Evolutionary conservation across 163 green algal genomes (phyloP).

Genomic region (Chlorella variabilis): DNA sequence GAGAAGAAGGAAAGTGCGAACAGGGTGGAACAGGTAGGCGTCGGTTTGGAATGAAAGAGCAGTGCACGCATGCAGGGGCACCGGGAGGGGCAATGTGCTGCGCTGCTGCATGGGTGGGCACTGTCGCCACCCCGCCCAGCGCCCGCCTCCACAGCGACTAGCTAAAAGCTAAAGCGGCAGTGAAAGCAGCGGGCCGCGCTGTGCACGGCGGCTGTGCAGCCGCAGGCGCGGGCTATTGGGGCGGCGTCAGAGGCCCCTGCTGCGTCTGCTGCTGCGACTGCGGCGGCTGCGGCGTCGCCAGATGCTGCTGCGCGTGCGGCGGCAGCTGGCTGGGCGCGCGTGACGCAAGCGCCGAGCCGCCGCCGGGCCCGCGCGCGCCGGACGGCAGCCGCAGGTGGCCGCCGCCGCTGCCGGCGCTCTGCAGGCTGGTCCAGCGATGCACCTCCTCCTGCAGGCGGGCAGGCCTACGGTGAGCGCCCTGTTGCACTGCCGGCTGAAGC

Average conservation of each 20-base stretch:
- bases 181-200: too few species aligned
- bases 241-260: too few species aligned
- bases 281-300: neutral
- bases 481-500: neutral
- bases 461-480: neutral
- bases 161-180: too few species aligned
- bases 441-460: constrained; percentile 17
- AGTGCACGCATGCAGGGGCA: too few species aligned
- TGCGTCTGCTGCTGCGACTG: neutral
- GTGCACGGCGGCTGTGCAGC: too few species aligned
- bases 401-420: constrained; percentile 18
- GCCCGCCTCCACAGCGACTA: neutral
- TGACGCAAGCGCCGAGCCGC: neutral
- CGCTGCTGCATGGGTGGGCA: too few species aligned
- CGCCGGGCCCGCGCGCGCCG: neutral
- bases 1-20: too few species aligned
- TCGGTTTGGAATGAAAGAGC: too few species aligned
- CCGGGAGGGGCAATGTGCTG: too few species aligned
- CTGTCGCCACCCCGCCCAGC: too few species aligned
- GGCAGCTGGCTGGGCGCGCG: neutral
- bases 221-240: too few species aligned
- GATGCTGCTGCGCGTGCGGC: neutral
- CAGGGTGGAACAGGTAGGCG: too few species aligned
- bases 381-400: neutral
- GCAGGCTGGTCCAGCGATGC: constrained; percentile 26